Percentiles rank a stretch among this genome's conserved stretches.
Conservation (phyloP, 2,329 filamentous ascomycete genomes). For the Talaromyces atroroseus region DNA sequence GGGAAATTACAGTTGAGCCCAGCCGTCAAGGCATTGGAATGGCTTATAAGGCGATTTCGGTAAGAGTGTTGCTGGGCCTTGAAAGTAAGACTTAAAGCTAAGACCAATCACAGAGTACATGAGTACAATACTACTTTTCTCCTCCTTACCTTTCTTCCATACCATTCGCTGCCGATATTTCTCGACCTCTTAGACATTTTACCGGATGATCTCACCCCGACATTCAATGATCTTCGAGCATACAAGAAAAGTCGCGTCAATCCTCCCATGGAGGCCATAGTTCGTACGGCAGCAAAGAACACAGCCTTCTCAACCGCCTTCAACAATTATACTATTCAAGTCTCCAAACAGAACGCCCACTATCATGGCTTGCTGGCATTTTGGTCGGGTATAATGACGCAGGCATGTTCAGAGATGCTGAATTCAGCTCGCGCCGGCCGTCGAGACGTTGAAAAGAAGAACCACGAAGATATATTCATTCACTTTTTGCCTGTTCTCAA, state of each 20-base stretch:
- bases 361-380: constrained; percentile 77
- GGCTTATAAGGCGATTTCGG: constrained; percentile 87
- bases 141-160: constrained; percentile 83
- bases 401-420: constrained; percentile 77
- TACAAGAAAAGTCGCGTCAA: constrained; percentile 73
- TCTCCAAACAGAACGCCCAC: constrained; percentile 65
- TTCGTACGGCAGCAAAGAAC: constrained; percentile 77
- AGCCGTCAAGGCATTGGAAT: constrained; percentile 86
- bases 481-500: constrained; percentile 65
- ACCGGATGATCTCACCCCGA: constrained; percentile 63
- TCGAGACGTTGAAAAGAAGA: constrained; percentile 68
- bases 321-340: constrained; percentile 71
- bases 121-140: constrained; percentile 78
- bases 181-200: constrained; percentile 81
- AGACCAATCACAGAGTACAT: constrained; percentile 61
- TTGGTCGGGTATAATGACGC: constrained; percentile 83
- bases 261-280: constrained; percentile 73
- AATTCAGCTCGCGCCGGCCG: constrained; percentile 72
- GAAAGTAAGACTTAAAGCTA: constrained; percentile 12
- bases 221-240: constrained; percentile 78
- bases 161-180: constrained; percentile 82
- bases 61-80: constrained; percentile 37
- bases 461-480: constrained; percentile 71
- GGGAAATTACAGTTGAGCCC: constrained; percentile 75
- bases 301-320: constrained; percentile 68